Base-by-base conservation (phyloP, 768 basidiomycete species). In the Suillus brevipes region DNA sequence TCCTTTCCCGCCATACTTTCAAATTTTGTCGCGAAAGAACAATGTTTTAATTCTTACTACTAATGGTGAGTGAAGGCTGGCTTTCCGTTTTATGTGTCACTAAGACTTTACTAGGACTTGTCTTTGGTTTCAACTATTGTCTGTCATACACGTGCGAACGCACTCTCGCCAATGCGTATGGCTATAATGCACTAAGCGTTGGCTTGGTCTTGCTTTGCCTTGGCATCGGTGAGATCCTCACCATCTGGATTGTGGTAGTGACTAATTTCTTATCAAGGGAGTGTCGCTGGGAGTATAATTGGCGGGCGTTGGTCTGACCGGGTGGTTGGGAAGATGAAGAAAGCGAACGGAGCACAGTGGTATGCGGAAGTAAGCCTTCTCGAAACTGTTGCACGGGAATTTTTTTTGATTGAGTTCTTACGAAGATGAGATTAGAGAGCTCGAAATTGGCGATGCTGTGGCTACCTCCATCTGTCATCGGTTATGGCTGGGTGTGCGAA, bases 181-280 rank as follows among this genome's bases (percentile, higher is more conserved):
- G 81, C 36, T 94, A 89, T 73, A 79, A 85, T 55, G 79, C 94
- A 0, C 78, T 95, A 6, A 80, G 86, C 50, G 86, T 91, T 57
- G 95, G 95, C 4, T 74, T 95, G 34, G 86, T 94, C 12, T 83
- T 95, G 6, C 83, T 97, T 10, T 77, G 89, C 0, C 91, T 87
- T 68, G 94, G 94, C 56, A 67, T 84, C 18, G 90, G 91, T 87
- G 64, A 43, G 82, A 70, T 53, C 12, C 37, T 65, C 16, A 2
- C 58, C 47, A 40, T 42, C 18, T 42, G 40, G n/a, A 47, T 61
- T 57, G 23, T 25, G 16, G 20, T 42, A 61, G 18, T 37, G 43
- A 45, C 38, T 34, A 37, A 63, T 6, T 34, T 40, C 37, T 6
- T 18, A 50, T 53, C 14, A 43, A 77, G 87, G 87, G 8, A 81